Evolutionary conservation across 805 yeast genomes (phyloP), one percentile per base, ranked within the genome.

Genomic region (Ogataea degrootiae): DNA sequence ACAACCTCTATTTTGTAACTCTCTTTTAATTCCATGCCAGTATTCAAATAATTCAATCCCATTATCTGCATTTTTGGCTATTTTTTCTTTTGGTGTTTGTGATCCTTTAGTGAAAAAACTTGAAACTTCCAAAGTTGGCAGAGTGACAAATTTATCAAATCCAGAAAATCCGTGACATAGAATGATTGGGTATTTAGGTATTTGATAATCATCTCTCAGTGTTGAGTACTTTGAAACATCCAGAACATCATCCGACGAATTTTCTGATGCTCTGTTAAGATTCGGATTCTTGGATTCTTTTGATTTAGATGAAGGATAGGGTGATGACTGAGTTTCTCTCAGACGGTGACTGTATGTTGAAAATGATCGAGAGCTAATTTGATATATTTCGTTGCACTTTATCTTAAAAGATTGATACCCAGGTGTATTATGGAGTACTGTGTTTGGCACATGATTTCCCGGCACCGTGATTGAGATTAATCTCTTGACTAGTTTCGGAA

Each of bases 111-210:
- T 62, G 23, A 37, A 67, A 49, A 33, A 33, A 23, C n/a, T 26
- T 37, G 44, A 37, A 17, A 53, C 46, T 21, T 42, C 36, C 31
- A 56, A 21, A 12, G 47, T 41, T 6, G 69, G 70, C 6, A 65
- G 40, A 0, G 83, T 80, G 2, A 77, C 39, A 8, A 81, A 54
- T 46, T 69, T 73, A 56, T 87, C 95, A 56, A 87, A 89, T 1
- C 97, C 97, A 0, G 87, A 80, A 22, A 89, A 74, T 0, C 97
- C 97, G 68, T 89, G 97, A 57, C 96, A 89, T 26, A 89, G 65
- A 0, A 89, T 85, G 1, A 89, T 78, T 0, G 96, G 96, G 57
- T 77, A 70, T 54, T 77, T 77, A 0, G 95, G 90, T 5, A 84
- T 74, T 12, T 64, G 58, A 58, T 83, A 85, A 31, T 69, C 52